Base-by-base conservation (phyloP, 495 filamentous ascomycete species). In the Parathielavia hyrcaniae region DNA sequence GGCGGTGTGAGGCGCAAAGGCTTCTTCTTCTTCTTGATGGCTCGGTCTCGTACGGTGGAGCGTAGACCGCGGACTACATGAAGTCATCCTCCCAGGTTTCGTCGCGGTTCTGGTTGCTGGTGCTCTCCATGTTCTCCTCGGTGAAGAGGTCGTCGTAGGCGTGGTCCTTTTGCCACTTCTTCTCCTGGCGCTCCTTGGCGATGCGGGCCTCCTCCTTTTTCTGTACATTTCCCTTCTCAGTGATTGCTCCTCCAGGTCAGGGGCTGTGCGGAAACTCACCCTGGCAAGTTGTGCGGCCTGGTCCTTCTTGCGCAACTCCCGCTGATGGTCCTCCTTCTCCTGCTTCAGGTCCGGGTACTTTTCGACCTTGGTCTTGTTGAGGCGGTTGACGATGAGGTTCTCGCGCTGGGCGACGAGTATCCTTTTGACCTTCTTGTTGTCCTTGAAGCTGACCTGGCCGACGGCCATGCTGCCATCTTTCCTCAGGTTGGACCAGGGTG, bases 391-490 rank as follows among this genome's bases (percentile, higher is more conserved):
- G 65, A 93, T 92, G 34, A 82, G 73, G 71, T 97, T 97, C 63
- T 89, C 87, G 49, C 91, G 84, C 50, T 83, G 77, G 19, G 81
- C 65, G 11, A 97, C 83, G 34, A 93, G 82, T 55, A 93, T 75
- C 57, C 84, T 84, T 70, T 87, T 90, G 63, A 96, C 91, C 73
- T 89, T 87, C 66, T 86, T 86, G n/a, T 77, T 81, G 71, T 97
- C 91, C 65, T 95, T 90, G 75, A 97, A 98, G 43, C 88, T 85
- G 50, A 98, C 93, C 71, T 98, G 93, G 22, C 93, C 93, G 4
- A 84, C 85, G 5, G 90, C 91, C 93, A 98, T 98, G 65, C 83
- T 86, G n/a, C 91, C 91, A 63, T 93, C 89, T 69, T 97, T 98
- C 70, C 87, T 85, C 7, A 98, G 84, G 67, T 98, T 98, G 41